Percentiles rank a stretch among this genome's conserved stretches.
Evolutionary conservation across 257 asterid genomes (phyloP).

Genomic region (Lycium barbarum): DNA sequence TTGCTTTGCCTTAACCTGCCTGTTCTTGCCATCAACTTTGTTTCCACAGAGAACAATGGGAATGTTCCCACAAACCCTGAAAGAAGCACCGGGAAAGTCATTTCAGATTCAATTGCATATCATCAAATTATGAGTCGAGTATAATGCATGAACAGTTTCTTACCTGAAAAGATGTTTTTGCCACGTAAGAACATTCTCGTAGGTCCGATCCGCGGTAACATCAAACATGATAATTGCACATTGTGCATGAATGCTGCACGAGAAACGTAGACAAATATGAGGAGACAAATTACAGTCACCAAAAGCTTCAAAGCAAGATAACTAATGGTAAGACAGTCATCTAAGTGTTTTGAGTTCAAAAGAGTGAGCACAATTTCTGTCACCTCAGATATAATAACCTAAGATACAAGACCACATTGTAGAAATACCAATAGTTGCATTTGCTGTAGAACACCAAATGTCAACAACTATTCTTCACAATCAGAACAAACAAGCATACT

Average conservation of each 20-base stretch:
- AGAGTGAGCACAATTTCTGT: neutral
- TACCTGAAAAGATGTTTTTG: slow-evolving; percentile 86
- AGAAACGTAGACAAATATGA: neutral
- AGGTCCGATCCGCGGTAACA: slow-evolving; percentile 78
- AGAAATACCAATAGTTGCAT: neutral
- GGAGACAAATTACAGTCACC: neutral
- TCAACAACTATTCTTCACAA: neutral
- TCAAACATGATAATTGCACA: slow-evolving; percentile 88
- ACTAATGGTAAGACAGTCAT: neutral
- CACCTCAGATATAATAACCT: neutral
- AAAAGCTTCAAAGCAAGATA: slow-evolving; percentile 16
- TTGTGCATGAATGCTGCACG: slow-evolving; percentile 74
- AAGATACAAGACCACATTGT: neutral
- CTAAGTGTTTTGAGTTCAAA: neutral
- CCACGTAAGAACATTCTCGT: slow-evolving; percentile 88
- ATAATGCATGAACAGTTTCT: neutral
- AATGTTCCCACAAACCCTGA: slow-evolving; percentile 73
- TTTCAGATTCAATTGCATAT: slow-evolving; percentile 10
- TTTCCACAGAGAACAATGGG: slow-evolving; percentile 79
- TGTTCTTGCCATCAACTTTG: slow-evolving; percentile 79
- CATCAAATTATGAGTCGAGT: neutral
- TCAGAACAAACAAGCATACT: neutral
- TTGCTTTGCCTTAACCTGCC: slow-evolving; percentile 84
- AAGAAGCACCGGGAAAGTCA: neutral
- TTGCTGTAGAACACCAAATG: neutral